Evolutionary conservation across 805 yeast species (phyloP), one percentile per base, ranked within the genome.

Genomic region (Nakazawaea siamensis): DNA sequence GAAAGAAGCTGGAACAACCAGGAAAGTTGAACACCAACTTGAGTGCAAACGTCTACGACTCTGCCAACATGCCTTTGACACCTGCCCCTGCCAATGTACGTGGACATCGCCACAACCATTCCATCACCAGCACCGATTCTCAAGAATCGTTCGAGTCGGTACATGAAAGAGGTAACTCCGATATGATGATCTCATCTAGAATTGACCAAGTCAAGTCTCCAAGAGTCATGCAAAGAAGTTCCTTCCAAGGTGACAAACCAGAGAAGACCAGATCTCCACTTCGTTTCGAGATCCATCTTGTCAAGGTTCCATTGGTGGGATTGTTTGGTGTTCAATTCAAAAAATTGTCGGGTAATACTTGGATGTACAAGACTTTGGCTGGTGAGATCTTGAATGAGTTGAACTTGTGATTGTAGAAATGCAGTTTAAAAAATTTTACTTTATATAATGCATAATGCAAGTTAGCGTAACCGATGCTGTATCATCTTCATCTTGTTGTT

Each of bases 291-390:
- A 83, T 90, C 43, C 87, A 83, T 54, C 77, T 88, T 43, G 97
- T 88, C 27, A 87, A 87, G 54, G 94, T 88, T 31, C 95, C 95
- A 30, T 68, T 88, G 45, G 82, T 88, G 36, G 86, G 94, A 4
- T 65, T 90, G 40, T 87, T 82, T 45, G 97, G 97, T 57, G 88
- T 88, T 31, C 97, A 90, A 55, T 87, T 88, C 64, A 90, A 90
- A 67, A 88, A 88, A 54, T 70, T 88, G 20, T 70, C 83, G 39
- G 97, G 97, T 50, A 87, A 90, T 54, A 85, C 95, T 2, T 88
- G 97, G 97, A 74, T 81, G 60, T 88, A 88, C 60, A 88, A 90
- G 63, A 79, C 87, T 8, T 65, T 88, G 51, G 97, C 97, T 2
- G 78, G 90, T 36, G 85, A 79, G 54, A 81, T 88, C 33, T 70